phyloP scores from a whole-genome alignment of 2,329 filamentous ascomycete species.

The Xylariaceae sp. region DNA sequence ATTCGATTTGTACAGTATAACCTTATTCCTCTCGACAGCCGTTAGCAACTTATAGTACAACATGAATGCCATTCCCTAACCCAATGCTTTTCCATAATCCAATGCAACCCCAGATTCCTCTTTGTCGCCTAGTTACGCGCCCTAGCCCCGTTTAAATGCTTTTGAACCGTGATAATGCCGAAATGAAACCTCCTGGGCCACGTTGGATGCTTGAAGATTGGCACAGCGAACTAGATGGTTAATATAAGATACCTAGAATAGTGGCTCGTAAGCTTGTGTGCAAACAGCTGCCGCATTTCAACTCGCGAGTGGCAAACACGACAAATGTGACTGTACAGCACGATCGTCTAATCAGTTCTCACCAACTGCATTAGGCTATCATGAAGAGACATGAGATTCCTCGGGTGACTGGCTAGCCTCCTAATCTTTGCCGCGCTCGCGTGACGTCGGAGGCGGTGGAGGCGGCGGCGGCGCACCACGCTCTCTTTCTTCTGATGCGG shows the following conservation, averaged over 20 bases:
- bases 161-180: conserved; percentile 11
- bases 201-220: background rate
- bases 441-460: conserved; percentile 4
- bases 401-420: no score
- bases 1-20: background rate
- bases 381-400: no score
- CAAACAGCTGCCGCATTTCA: conserved; percentile 1
- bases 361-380: no score
- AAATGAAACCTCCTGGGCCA: conserved; percentile 14
- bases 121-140: background rate
- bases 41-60: background rate
- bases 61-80: background rate
- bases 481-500: conserved; percentile 35
- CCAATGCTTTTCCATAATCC: conserved; percentile 9
- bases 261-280: conserved; percentile 2
- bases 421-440: conserved; percentile 10
- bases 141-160: conserved; percentile 6
- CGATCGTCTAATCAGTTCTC: no score
- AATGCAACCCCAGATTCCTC: conserved; percentile 10
- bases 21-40: background rate
- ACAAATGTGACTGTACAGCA: no score
- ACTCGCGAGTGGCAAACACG: no score
- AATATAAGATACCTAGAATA: background rate
- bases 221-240: conserved; percentile 11
- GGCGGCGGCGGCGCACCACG: conserved; percentile 25